Evolutionary conservation across 768 basidiomycete species (phyloP).

Genomic region (Holtermannia corniformis): DNA sequence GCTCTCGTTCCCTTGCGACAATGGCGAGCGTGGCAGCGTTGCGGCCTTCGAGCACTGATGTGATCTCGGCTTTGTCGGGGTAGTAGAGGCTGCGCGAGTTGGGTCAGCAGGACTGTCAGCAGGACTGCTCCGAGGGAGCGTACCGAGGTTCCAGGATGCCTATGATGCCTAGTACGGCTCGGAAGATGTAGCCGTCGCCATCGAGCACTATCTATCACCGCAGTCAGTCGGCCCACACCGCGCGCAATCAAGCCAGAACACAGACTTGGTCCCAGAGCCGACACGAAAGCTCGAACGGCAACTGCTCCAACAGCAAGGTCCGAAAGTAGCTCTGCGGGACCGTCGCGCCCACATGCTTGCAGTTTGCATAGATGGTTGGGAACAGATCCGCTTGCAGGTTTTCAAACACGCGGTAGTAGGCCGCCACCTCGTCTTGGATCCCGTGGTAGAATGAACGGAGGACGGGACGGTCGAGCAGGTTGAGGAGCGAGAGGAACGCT

Average conservation of each 20-base stretch:
- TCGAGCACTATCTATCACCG: conserved; percentile 29
- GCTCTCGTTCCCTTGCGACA: conserved; percentile 30
- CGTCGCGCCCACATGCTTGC: conserved; percentile 34
- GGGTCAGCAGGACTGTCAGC: not conserved
- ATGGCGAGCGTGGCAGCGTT: conserved; percentile 35
- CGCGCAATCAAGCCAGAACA: not conserved
- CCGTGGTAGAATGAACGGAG: conserved; percentile 35
- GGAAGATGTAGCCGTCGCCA: conserved; percentile 38
- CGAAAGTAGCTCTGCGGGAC: conserved; percentile 38
- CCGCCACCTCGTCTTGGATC: conserved; percentile 33
- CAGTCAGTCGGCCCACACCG: not conserved
- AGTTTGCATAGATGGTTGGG: conserved; percentile 40
- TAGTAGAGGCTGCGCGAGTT: conserved; percentile 26
- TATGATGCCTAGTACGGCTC: conserved; percentile 36
- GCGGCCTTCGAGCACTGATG: conserved; percentile 33
- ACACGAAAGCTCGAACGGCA: conserved; percentile 36
- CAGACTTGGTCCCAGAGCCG: conserved; percentile 40
- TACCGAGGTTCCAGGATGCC: conserved; percentile 39
- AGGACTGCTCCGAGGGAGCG: conserved; percentile 1
- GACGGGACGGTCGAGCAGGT: conserved; percentile 34
- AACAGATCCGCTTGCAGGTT: conserved; percentile 38
- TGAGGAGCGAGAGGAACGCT: conserved; percentile 34
- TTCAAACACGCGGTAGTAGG: conserved; percentile 39
- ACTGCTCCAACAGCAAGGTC: conserved; percentile 34
- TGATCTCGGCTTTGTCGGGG: conserved; percentile 37